Conservation (phyloP, 2,329 filamentous ascomycete species). For the Aschersonia sp. region DNA sequence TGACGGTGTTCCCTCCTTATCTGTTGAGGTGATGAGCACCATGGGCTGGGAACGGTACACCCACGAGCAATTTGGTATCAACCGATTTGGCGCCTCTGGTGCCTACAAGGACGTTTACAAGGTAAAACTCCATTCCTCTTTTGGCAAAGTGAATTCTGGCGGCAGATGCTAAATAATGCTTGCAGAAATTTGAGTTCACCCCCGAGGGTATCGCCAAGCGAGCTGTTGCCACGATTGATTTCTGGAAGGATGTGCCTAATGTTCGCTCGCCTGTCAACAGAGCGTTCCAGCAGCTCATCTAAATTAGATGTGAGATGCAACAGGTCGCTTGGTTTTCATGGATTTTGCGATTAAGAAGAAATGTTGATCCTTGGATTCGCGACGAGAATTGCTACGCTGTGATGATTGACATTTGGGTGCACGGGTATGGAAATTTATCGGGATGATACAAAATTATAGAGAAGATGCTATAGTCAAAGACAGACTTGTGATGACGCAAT, state of each 20-base stretch:
- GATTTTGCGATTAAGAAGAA: background rate
- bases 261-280: constrained; percentile 92
- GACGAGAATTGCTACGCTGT: too few relatives aligned
- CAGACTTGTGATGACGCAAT: too few relatives aligned
- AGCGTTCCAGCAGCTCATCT: constrained; percentile 94
- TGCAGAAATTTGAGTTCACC: constrained; percentile 97
- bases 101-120: constrained; percentile 97
- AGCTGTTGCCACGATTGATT: constrained; percentile 79
- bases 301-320: constrained; percentile 21
- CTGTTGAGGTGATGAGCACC: constrained; percentile 92
- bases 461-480: too few relatives aligned
- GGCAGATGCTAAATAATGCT: constrained; percentile 19
- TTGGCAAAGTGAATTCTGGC: background rate
- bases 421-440: too few relatives aligned
- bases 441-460: too few relatives aligned
- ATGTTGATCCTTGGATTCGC: too few relatives aligned
- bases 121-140: constrained; percentile 30
- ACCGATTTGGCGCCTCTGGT: constrained; percentile 95
- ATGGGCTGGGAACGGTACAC: constrained; percentile 98
- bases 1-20: constrained; percentile 84
- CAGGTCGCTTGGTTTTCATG: background rate
- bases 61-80: constrained; percentile 98
- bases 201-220: constrained; percentile 94
- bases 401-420: too few relatives aligned
- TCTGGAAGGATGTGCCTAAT: constrained; percentile 89